These are phyloP conservation scores for Cenchrus fungigraminus DNA, from an alignment of 176 grass and related monocot species.

Conservation along the genomic window DNA sequence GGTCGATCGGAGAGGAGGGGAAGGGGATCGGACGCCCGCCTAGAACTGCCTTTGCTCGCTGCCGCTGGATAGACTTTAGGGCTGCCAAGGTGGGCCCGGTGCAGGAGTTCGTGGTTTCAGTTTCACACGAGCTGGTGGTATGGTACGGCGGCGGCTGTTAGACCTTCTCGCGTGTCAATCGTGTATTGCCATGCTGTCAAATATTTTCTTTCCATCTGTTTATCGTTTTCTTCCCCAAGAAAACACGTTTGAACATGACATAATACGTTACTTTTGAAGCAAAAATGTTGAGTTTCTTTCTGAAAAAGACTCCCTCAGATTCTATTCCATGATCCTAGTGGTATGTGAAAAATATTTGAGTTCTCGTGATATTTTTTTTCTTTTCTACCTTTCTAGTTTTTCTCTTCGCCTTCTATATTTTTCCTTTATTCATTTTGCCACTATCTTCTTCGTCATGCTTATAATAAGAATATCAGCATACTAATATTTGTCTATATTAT, in stretches of 20 bases:
- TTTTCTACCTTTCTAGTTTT: too few species aligned
- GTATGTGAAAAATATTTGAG: too few species aligned
- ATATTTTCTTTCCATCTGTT: not conserved
- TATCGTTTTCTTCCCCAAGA: not conserved
- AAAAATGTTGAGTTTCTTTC: not conserved
- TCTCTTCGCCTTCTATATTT: too few species aligned
- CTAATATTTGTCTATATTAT: too few species aligned
- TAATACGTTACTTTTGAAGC: not conserved
- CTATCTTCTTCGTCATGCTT: too few species aligned
- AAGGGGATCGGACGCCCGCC: not conserved
- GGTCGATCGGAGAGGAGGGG: not conserved
- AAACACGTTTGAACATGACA: not conserved
- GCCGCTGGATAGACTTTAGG: not conserved
- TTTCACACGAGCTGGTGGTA: constrained; percentile 16
- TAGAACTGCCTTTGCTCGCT: not conserved
- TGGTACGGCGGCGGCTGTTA: not conserved
- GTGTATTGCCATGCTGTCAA: not conserved
- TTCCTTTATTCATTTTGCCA: too few species aligned
- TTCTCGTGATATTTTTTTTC: too few species aligned
- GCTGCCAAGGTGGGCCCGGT: not conserved
- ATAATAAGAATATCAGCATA: too few species aligned
- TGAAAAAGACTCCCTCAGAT: not conserved
- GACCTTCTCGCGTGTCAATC: not conserved
- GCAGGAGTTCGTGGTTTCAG: not conserved
- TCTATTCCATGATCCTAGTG: not conserved